Conservation (phyloP, 2,329 filamentous ascomycete genomes). For the Cucurbitaria berberidis region DNA sequence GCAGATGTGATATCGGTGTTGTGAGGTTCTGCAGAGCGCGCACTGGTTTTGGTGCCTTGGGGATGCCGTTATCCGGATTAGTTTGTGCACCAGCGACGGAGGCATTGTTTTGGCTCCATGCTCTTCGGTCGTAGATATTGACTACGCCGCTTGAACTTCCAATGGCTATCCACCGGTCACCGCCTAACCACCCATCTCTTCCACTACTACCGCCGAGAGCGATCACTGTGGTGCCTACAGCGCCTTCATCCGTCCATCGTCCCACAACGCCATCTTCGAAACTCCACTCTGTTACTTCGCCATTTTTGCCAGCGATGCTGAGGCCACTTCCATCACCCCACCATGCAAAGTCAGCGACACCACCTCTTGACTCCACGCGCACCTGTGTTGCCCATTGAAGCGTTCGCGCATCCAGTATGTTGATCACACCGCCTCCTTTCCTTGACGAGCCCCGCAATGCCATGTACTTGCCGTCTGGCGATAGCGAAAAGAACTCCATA, state of each 20-base stretch:
- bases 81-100: conserved; percentile 15
- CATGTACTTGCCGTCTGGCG: conserved; percentile 85
- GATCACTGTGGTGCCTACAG: conserved; percentile 82
- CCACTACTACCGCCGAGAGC: conserved; percentile 75
- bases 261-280: conserved; percentile 73
- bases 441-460: conserved; percentile 78
- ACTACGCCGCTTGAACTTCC: conserved; percentile 87
- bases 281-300: conserved; percentile 89
- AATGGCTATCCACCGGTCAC: conserved; percentile 86
- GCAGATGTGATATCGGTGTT: conserved; percentile 78
- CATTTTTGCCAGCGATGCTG: conserved; percentile 81
- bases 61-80: conserved; percentile 57
- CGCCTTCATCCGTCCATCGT: conserved; percentile 89
- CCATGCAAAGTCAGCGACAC: conserved; percentile 91
- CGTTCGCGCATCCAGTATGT: conserved; percentile 78
- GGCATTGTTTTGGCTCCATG: conserved; percentile 58
- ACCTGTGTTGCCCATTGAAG: conserved; percentile 88
- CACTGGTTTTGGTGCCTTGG: conserved; percentile 72
- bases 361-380: conserved; percentile 79
- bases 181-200: conserved; percentile 67
- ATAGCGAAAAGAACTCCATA: conserved; percentile 90
- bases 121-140: conserved; percentile 87
- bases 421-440: conserved; percentile 88
- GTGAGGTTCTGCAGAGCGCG: conserved; percentile 84
- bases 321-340: conserved; percentile 85